These are phyloP conservation scores for Barbatosphaeria neglecta DNA, from an alignment of 495 filamentous ascomycete species.

Conservation along the genomic window DNA sequence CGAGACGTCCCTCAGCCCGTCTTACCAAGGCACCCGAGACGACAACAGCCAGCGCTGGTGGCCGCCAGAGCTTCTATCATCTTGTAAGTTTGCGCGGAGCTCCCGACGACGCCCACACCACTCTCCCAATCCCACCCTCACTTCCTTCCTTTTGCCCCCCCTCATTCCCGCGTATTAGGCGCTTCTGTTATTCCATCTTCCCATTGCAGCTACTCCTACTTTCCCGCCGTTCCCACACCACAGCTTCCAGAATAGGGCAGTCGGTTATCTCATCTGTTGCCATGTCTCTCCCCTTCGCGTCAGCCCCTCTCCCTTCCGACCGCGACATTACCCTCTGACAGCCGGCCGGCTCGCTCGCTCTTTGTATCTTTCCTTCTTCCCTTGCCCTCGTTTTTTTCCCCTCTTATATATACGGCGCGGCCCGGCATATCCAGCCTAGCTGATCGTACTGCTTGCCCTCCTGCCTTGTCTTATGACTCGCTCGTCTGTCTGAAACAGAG, in stretches of 20 bases:
- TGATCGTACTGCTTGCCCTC: neutral
- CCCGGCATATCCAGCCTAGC: slow-evolving; percentile 1
- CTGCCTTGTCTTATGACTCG: neutral
- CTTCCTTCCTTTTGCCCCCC: neutral
- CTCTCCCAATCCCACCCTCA: neutral
- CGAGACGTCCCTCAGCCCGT: neutral
- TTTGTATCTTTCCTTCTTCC: neutral
- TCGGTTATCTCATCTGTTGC: neutral
- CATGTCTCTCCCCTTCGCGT: neutral
- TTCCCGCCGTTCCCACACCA: neutral
- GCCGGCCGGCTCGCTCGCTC: neutral
- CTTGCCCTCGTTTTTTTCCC: neutral
- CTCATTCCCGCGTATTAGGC: neutral
- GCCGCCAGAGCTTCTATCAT: neutral
- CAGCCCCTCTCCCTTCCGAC: slow-evolving; percentile 6
- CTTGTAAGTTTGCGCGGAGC: neutral
- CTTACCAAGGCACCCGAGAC: neutral
- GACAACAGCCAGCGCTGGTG: neutral
- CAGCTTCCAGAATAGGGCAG: neutral
- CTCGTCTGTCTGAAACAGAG: neutral
- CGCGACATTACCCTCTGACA: slow-evolving; percentile 10
- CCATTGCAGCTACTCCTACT: neutral
- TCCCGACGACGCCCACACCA: neutral
- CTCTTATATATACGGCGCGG: neutral
- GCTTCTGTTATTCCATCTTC: neutral